phyloP scores from a whole-genome alignment of 345 rosid species.

The Corymbia maculata region DNA sequence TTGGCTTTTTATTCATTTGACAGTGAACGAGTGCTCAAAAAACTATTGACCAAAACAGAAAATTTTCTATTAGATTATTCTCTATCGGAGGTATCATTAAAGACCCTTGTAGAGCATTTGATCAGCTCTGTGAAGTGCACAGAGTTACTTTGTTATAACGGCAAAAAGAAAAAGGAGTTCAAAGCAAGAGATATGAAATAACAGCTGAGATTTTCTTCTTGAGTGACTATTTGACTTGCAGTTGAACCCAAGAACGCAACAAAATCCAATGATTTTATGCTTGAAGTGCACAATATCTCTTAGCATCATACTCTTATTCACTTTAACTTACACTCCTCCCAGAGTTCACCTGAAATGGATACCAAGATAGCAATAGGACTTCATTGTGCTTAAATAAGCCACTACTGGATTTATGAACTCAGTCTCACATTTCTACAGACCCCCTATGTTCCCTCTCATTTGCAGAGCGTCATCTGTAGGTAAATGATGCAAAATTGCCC shows the following conservation, averaged over 20 bases:
- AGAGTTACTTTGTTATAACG: background rate
- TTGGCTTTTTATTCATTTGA: background rate
- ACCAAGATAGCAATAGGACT: background rate
- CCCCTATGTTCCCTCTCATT: background rate
- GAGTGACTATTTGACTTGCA: background rate
- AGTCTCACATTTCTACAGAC: background rate
- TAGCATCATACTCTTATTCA: background rate
- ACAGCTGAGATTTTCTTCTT: background rate
- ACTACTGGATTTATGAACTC: background rate
- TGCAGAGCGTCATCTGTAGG: background rate
- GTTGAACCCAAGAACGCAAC: background rate
- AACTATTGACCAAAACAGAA: background rate
- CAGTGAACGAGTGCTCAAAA: background rate
- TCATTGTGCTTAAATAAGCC: background rate
- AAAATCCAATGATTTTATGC: background rate
- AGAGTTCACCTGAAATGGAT: background rate
- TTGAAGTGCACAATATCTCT: background rate
- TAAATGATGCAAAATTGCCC: background rate
- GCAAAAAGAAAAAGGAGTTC: background rate
- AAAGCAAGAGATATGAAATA: background rate
- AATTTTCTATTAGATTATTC: background rate
- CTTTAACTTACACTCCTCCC: background rate
- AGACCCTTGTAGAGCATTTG: background rate
- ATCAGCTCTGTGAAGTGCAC: background rate
- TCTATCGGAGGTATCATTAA: background rate